Evolutionary conservation across 2,329 filamentous ascomycete species (phyloP), one percentile per base, ranked within the genome.

Genomic region (Paecilomyces sp.): DNA sequence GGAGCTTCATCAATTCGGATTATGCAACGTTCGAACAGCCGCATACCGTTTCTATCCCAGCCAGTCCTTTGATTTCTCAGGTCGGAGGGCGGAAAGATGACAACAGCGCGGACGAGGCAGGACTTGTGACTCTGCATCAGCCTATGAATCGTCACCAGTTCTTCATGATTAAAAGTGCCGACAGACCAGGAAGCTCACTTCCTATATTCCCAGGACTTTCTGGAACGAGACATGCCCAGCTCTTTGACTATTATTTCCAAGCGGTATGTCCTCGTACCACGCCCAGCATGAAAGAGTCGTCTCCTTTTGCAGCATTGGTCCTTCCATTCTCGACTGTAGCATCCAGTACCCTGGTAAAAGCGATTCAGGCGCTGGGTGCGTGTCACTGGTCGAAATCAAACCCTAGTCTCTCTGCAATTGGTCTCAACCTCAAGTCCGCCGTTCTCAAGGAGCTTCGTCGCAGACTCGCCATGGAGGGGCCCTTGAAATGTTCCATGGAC

Each of bases 231-330:
- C 66, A 75, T 51, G 67, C 65, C 3, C 66, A 68, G 50, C 62
- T 77, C 6, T 68, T 77, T 25, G 73, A 77, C 24, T 77, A 77
- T 58, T 77, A 75, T 62, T 67, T 76, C 5, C 70, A 71, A n/a
- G 72, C 71, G 34, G 67, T 77, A 5, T 77, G 75, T 57, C 75
- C 75, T 30, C 70, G 74, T 4, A 77, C 74, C 5, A 75, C 73
- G 0, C 69, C 74, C n/a, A 76, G 72, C 60, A 69, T 68, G 1
- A 69, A 63, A 13, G 51, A 64, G 1, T 66, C 69, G 1, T 77
- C 75, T 3, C 75, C 75, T 3, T 77, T 77, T 56, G 74, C 72
- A 15, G 73, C 74, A 8, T 62, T 76, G 8, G 70, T 77, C 41
- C 60, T 77, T 15, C 75, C 75, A 1, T 76, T 77, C 57, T 58